Conservation (phyloP, 2,329 filamentous ascomycete species). For the Nothomitra cinnamomea region DNA sequence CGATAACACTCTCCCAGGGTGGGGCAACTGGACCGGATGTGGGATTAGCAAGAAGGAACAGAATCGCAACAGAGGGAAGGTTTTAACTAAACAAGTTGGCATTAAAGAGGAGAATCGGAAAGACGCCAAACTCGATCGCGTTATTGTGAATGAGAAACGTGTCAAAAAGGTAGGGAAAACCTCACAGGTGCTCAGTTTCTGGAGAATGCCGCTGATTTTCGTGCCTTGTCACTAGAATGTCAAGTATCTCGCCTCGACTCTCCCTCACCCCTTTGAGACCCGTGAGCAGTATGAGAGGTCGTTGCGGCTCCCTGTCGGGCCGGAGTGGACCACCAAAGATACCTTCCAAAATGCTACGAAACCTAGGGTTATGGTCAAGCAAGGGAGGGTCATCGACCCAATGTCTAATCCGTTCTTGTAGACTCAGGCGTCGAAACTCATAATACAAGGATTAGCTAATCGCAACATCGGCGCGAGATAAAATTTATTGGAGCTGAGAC, state of each 20-base stretch:
- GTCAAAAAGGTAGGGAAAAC: constrained; percentile 57
- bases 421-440: too few relatives aligned
- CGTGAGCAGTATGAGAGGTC: constrained; percentile 79
- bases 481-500: too few relatives aligned
- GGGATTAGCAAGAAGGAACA: constrained; percentile 57
- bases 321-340: constrained; percentile 93
- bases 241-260: constrained; percentile 66
- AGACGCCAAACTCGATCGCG: constrained; percentile 64
- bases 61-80: constrained; percentile 31
- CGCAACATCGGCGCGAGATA: too few relatives aligned
- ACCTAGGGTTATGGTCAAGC: constrained; percentile 78
- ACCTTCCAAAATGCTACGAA: constrained; percentile 80
- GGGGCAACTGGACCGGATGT: constrained; percentile 82
- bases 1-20: constrained; percentile 78
- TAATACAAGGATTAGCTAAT: too few relatives aligned
- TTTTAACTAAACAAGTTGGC: constrained; percentile 51
- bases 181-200: not conserved
- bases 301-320: constrained; percentile 71
- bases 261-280: constrained; percentile 84
- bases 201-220: constrained; percentile 2
- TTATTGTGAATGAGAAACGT: constrained; percentile 85
- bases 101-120: constrained; percentile 61
- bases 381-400: constrained; percentile 63
- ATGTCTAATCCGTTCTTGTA: constrained; percentile 52
- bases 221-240: constrained; percentile 40